Evolutionary conservation across 116 monocot species (phyloP).

Genomic region (Zostera marina): DNA sequence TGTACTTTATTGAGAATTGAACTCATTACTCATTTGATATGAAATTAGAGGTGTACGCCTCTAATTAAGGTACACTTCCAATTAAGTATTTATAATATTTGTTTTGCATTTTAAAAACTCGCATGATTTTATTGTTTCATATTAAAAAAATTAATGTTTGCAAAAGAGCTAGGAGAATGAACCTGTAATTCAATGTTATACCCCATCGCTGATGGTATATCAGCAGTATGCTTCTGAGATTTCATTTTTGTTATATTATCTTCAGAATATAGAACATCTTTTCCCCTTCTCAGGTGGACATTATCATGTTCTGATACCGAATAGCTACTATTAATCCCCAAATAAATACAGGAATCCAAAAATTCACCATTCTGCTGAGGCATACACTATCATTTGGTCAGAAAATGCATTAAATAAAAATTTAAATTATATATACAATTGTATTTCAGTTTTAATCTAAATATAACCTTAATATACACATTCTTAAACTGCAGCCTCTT

Average conservation of each 20-base stretch:
- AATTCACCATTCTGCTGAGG: constrained; percentile 58
- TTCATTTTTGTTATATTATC: not conserved
- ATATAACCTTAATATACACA: constrained; percentile 4
- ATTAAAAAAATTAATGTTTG: no score
- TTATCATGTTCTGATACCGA: constrained; percentile 55
- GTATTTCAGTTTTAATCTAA: no score
- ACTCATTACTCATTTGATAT: no score
- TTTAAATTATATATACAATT: not conserved
- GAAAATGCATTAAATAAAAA: constrained; percentile 2
- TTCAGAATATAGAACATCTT: not conserved
- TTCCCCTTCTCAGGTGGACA: constrained; percentile 35
- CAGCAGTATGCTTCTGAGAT: not conserved
- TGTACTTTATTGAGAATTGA: no score
- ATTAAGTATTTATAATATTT: no score
- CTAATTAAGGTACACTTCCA: no score
- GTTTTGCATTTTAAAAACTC: no score
- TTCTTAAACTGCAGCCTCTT: constrained; percentile 12
- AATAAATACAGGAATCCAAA: constrained; percentile 82
- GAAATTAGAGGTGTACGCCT: no score
- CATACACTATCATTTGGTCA: not conserved
- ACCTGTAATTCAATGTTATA: constrained; percentile 81
- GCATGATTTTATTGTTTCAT: no score
- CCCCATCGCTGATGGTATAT: constrained; percentile 21
- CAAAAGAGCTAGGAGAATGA: not conserved
- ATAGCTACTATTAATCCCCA: constrained; percentile 83